Evolutionary conservation across 768 basidiomycete species (phyloP), one percentile per base, ranked within the genome.

Genomic region (Termitomyces sp.): DNA sequence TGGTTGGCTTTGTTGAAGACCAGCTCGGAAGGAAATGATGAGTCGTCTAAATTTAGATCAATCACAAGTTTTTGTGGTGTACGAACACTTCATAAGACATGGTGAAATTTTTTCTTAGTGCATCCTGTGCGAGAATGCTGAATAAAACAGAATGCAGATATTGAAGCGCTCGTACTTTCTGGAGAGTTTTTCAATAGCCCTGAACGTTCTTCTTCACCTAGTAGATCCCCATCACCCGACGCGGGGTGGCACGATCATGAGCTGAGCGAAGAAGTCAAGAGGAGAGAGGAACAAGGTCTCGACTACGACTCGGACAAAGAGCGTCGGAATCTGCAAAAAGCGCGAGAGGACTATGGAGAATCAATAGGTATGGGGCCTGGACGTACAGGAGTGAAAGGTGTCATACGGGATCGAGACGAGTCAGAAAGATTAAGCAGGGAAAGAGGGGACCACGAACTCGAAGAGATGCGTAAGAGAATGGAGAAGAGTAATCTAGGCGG

Each of bases 291-390:
- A 44, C 70, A 71, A 56, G 79, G 78, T 18, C 76, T 81, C 61
- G 78, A 80, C 60, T 80, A 79, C 40, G 78, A 84, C 64, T 75
- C 77, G 20, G 78, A 80, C 58, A 73, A 70, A 15, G 76, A 73
- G 60, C 76, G 73, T 50, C 67, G 79, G 57, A 71, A 76, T 66
- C 60, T 73, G 2, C 60, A 74, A 38, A 74, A 73, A 61, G 70
- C 71, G 36, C 71, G 72, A 59, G 64, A 68, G 38, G 64, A 68
- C 8, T 73, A 75, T 62, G 69, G 76, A 52, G 84, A 88, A 58
- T 86, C 87, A 13, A 91, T 93, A 54, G 91, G 92, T 9, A 90
- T 93, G 89, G 90, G 88, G 4, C 90, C 90, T 11, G 92, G 92
- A 4, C 80, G 92, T 32, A 94, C 92, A 6, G 92, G 92, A 22